A percentile compares a stretch with the other conserved stretches of the same genome.
phyloP scores from a whole-genome alignment of 1,139 yeast genomes.

The Saccharomyces hybrid region DNA sequence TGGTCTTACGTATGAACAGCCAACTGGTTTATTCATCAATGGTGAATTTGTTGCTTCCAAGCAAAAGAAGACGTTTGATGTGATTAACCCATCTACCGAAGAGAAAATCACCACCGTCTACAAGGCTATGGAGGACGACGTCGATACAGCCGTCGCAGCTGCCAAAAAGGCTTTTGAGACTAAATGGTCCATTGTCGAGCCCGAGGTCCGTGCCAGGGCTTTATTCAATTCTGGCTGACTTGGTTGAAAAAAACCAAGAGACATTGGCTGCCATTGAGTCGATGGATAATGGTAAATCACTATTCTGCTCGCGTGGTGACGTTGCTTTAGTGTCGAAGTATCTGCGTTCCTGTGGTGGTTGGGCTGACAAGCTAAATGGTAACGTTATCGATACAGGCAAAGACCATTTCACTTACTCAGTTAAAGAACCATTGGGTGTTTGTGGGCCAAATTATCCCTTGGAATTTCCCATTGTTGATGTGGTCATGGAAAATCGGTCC shows the following conservation, averaged over 20 bases:
- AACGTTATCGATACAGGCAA: constrained; percentile 51
- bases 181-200: constrained; percentile 38
- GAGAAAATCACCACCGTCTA: constrained; percentile 40
- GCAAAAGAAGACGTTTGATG: constrained; percentile 37
- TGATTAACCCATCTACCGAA: constrained; percentile 42
- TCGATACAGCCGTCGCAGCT: constrained; percentile 41
- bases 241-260: constrained; percentile 50
- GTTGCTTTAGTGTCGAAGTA: constrained; percentile 50
- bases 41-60: constrained; percentile 40
- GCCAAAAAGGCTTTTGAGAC: constrained; percentile 40
- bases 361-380: constrained; percentile 69
- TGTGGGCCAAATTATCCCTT: constrained; percentile 81
- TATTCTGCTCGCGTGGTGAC: constrained; percentile 46
- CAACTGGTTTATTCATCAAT: constrained; percentile 45
- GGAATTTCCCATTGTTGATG: constrained; percentile 82
- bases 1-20: constrained; percentile 45
- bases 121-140: constrained; percentile 42
- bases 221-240: constrained; percentile 55
- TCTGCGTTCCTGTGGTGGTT: constrained; percentile 65
- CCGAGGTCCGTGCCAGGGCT: constrained; percentile 45
- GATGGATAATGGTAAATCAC: constrained; percentile 69
- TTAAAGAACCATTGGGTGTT: constrained; percentile 64
- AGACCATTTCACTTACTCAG: constrained; percentile 44
- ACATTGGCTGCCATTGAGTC: constrained; percentile 53
- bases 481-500: constrained; percentile 79